Evolutionary conservation across 805 yeast genomes (phyloP).

Genomic region (Ogataea haglerorum): DNA sequence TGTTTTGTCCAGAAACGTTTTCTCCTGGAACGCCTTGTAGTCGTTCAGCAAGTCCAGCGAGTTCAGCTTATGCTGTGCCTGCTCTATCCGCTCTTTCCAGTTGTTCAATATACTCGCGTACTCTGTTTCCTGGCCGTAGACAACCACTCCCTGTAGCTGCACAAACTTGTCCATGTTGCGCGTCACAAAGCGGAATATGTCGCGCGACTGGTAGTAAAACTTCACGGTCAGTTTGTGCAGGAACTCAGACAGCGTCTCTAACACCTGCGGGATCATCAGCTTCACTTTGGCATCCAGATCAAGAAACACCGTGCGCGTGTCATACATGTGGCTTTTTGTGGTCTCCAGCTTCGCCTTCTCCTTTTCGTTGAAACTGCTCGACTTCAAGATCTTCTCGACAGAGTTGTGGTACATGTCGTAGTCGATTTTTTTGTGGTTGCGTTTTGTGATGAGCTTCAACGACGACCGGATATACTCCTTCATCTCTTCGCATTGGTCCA

Average conservation of each 20-base stretch:
- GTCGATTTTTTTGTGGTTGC: constrained; percentile 42
- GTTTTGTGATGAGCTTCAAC: constrained; percentile 40
- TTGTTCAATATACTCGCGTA: constrained; percentile 36
- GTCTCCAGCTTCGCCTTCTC: constrained; percentile 35
- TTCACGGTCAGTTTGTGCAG: constrained; percentile 40
- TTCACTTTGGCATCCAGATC: constrained; percentile 40
- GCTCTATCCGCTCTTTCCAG: constrained; percentile 37
- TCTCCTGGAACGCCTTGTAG: constrained; percentile 36
- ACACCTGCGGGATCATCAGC: constrained; percentile 43
- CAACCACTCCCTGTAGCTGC: constrained; percentile 32
- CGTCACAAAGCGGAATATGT: constrained; percentile 32
- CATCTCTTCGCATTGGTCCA: constrained; percentile 39
- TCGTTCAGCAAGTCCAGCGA: constrained; percentile 36
- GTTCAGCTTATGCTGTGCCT: constrained; percentile 38
- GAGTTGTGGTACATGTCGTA: constrained; percentile 37
- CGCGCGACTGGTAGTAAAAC: constrained; percentile 37
- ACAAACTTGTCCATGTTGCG: constrained; percentile 30
- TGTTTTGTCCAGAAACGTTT: constrained; percentile 34
- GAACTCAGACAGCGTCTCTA: constrained; percentile 47
- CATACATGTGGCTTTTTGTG: constrained; percentile 32
- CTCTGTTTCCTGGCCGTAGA: constrained; percentile 10
- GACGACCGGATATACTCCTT: constrained; percentile 34
- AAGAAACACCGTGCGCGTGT: constrained; percentile 30
- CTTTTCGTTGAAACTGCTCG: constrained; percentile 35
- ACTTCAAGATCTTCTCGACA: constrained; percentile 37